A percentile compares a stretch with the other conserved stretches of the same genome.
phyloP scores from a whole-genome alignment of 75 land plant genomes.

The Isoetes taiwanensis region DNA sequence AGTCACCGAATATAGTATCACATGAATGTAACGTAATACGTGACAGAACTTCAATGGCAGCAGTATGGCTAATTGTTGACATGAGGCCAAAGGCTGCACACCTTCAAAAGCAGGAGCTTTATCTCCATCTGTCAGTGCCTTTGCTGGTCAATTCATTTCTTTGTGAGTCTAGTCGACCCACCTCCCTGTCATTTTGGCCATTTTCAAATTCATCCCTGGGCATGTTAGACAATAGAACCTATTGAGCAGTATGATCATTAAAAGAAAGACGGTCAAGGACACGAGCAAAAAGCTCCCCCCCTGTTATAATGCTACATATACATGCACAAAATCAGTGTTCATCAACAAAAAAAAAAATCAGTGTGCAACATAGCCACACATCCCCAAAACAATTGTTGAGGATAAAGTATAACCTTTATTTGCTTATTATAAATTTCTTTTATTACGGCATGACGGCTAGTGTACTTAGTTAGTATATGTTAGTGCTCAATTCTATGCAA shows the following conservation, averaged over 20 bases:
- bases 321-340: constrained; percentile 96
- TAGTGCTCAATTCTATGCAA: too few species aligned
- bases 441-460: too few species aligned
- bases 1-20: constrained; percentile 84
- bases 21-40: constrained; percentile 81
- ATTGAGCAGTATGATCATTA: constrained; percentile 75
- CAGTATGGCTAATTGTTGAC: constrained; percentile 86
- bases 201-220: constrained; percentile 83
- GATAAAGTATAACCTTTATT: too few species aligned
- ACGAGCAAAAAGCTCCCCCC: constrained; percentile 92
- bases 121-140: constrained; percentile 21
- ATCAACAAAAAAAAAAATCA: too few species aligned
- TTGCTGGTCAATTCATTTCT: constrained; percentile 21
- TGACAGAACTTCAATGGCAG: constrained; percentile 89
- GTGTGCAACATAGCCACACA: constrained; percentile 99
- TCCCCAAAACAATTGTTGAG: too few species aligned
- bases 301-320: constrained; percentile 93
- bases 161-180: constrained; percentile 56
- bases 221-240: constrained; percentile 88
- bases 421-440: too few species aligned
- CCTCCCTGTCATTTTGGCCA: constrained; percentile 21
- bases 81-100: constrained; percentile 97
- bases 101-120: constrained; percentile 93
- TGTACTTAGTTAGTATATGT: too few species aligned
- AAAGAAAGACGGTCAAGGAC: constrained; percentile 87